Percentiles rank a stretch among this genome's conserved stretches.
These are phyloP conservation scores for Ogataea hybrid DNA, from an alignment of 1,139 yeast genomes.

Conservation along the genomic window DNA sequence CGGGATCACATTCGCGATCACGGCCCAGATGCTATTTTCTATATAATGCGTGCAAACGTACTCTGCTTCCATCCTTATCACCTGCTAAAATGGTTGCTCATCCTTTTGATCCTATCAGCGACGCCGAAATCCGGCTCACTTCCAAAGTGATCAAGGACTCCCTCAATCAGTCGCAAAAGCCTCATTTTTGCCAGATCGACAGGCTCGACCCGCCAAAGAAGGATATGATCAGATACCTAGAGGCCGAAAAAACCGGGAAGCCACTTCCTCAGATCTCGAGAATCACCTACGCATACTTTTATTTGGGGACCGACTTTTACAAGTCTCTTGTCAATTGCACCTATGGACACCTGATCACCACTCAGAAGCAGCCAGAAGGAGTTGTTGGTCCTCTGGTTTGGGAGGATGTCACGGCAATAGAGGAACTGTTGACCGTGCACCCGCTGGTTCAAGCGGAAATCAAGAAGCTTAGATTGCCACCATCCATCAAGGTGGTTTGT, in stretches of 20 bases:
- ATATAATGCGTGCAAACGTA: neutral
- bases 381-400: constrained; percentile 74
- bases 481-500: constrained; percentile 51
- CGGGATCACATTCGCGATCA: constrained; percentile 1
- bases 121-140: constrained; percentile 62
- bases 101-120: constrained; percentile 69
- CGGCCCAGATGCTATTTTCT: neutral
- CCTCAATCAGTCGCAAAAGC: constrained; percentile 34
- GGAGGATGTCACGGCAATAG: constrained; percentile 61
- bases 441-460: constrained; percentile 62
- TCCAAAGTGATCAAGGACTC: constrained; percentile 62
- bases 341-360: constrained; percentile 60
- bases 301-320: constrained; percentile 57
- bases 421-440: constrained; percentile 48
- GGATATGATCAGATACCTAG: constrained; percentile 65
- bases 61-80: neutral
- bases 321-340: constrained; percentile 74
- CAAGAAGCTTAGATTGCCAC: constrained; percentile 61
- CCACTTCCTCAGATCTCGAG: constrained; percentile 61
- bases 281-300: constrained; percentile 66
- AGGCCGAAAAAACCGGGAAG: constrained; percentile 61
- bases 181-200: constrained; percentile 74
- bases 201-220: constrained; percentile 81
- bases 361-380: constrained; percentile 56
- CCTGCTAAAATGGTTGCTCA: constrained; percentile 30